phyloP scores from a whole-genome alignment of 1,139 yeast species.

The Scheffersomyces segobiensis region DNA sequence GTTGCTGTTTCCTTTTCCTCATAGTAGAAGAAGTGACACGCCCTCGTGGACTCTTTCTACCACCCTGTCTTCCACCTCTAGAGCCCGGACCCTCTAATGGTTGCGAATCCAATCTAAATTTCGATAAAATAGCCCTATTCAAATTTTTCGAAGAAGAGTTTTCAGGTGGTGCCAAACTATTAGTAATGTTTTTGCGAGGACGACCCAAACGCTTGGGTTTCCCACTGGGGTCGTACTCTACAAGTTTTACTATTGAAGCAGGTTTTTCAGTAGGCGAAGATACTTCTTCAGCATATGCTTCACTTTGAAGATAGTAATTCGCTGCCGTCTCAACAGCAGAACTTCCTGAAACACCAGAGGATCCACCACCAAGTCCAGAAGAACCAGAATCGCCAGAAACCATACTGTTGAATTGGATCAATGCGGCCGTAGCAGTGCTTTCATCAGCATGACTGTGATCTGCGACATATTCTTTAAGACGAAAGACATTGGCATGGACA shows the following conservation, averaged over 20 bases:
- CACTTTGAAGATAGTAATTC: neutral
- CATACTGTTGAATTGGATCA: slow-evolving; percentile 14
- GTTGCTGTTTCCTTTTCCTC: slow-evolving; percentile 23
- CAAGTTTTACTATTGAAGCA: slow-evolving; percentile 18
- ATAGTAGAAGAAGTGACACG: slow-evolving; percentile 24
- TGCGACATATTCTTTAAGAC: slow-evolving; percentile 14
- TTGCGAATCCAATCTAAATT: slow-evolving; percentile 36
- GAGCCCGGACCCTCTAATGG: slow-evolving; percentile 49
- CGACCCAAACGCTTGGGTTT: slow-evolving; percentile 38
- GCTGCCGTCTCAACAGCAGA: neutral
- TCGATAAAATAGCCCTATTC: slow-evolving; percentile 34
- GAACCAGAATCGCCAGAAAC: neutral
- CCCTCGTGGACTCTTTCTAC: slow-evolving; percentile 27
- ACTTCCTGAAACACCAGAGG: neutral
- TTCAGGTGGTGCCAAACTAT: slow-evolving; percentile 22
- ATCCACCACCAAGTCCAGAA: slow-evolving; percentile 8
- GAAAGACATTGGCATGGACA: slow-evolving; percentile 14
- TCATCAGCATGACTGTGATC: slow-evolving; percentile 7
- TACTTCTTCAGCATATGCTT: neutral
- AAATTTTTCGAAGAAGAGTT: slow-evolving; percentile 31
- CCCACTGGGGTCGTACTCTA: slow-evolving; percentile 35
- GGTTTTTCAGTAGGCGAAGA: neutral
- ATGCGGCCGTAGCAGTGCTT: slow-evolving; percentile 18
- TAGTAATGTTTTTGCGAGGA: slow-evolving; percentile 30
- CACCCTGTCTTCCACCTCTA: slow-evolving; percentile 36